Conservation (phyloP, 306 rosid genomes). For the Quercus agrifolia region DNA sequence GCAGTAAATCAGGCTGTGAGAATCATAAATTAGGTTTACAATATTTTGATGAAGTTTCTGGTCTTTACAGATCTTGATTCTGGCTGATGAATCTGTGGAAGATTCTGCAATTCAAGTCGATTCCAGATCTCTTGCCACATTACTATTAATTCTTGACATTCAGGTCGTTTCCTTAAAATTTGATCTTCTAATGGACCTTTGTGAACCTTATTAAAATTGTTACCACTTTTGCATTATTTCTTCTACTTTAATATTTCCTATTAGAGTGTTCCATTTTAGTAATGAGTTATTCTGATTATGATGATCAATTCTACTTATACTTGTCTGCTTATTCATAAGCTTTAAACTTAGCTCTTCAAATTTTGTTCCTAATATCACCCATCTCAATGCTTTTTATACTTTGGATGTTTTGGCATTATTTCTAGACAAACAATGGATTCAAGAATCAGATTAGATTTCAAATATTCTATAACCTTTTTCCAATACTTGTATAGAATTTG, state of each 20-base stretch:
- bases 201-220: neutral
- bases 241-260: neutral
- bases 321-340: neutral
- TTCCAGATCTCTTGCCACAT: constrained; percentile 94
- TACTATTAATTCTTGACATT: constrained; percentile 85
- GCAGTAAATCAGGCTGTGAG: constrained; percentile 9
- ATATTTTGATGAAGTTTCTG: constrained; percentile 22
- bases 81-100: constrained; percentile 95
- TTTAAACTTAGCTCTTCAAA: neutral
- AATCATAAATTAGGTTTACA: constrained; percentile 7
- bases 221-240: neutral
- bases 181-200: constrained; percentile 5
- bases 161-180: constrained; percentile 46
- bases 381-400: neutral
- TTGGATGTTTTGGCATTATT: neutral
- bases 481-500: neutral
- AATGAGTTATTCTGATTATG: neutral
- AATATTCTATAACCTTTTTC: neutral
- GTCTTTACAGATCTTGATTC: constrained; percentile 66
- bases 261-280: neutral
- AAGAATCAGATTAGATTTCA: neutral
- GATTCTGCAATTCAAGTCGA: constrained; percentile 97
- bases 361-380: neutral
- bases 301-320: neutral
- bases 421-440: neutral